Base-by-base conservation (phyloP, 2,329 filamentous ascomycete genomes). In the Cordyceps farinosa region DNA sequence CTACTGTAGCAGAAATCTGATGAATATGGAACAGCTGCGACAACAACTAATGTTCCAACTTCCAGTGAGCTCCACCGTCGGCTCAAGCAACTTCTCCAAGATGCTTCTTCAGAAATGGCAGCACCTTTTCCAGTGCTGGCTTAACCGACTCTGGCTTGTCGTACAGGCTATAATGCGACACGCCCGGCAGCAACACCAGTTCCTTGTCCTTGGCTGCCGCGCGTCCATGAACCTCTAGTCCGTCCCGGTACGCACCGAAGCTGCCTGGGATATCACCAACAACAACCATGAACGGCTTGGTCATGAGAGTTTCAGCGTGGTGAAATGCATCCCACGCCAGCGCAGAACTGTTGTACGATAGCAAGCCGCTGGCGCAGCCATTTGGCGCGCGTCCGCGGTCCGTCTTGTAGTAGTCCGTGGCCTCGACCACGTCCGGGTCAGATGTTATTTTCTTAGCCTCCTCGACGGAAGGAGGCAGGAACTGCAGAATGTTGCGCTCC, bases 61-160 rank as follows among this genome's bases (percentile, higher is more conserved):
- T 27, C 27, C 9, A 6, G 27, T 30, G 5, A 54, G 34, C 5
- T 2, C 3, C 22, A 55, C 10, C 27, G 11, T 48, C 17, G 15
- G 27, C 9, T 52, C 15, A 60, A 32, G 47, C 65, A 15, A 69
- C 65, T 32, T 73, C 71, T 5, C 68, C 71, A 17, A 68, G 67
- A 29, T 71, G 68, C 51, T 66, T 69, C 42, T 64, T 62, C 10
- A 64, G 8, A 11, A 64, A 66, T 4, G 51, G 53, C 10, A 61
- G 11, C 11, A 60, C 62, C 29, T 62, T 34, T 10, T 64, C 47
- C 40, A 65, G 27, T 4, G 64, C 64, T 6, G 64, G 57, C 62
- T 62, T 42, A 8, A 65, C 64, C 9, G 61, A 44, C 30, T 60
- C 55, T 5, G 55, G 48, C 61, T 64, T 65, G 44, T 65, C 61